Evolutionary conservation across 2,329 filamentous ascomycete genomes (phyloP), one percentile per base, ranked within the genome.

Genomic region (Neobulgaria alba): DNA sequence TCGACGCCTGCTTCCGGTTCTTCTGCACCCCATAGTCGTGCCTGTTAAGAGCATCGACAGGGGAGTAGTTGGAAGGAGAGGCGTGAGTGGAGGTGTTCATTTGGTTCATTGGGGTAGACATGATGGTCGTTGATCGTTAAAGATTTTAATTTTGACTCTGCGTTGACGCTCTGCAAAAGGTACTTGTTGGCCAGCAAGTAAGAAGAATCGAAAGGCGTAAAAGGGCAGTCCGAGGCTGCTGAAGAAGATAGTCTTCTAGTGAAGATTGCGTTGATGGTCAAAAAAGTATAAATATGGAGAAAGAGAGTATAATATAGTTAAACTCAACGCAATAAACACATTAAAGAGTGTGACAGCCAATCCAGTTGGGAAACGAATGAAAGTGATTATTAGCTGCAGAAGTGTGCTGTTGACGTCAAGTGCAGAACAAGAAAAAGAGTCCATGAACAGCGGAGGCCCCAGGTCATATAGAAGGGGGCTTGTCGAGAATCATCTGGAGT

Each of bases 1-100:
- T 83, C 45, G 82, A 79, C 16, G 77, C 73, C 47, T 73, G 65
- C 67, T 83, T 85, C 47, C 80, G 73, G 59, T 71, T 76, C 65
- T 85, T 83, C 44, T 68, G 66, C 57, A 80, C 67, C 40, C 75
- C 70, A 53, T 73, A 76, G 15, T 75, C 73, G 48, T 77, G 73
- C 47, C 73, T 71, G 46, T 73, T 69, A 55, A 74, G 66, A 47
- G 63, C 65, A 56, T 78, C 75, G 41, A 69, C 69, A 16, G 67
- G 49, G 33, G 52, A 49, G 45, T 57, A 57, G 47, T 44, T 52
- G 34, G 57, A 49, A 29, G 44, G 51, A 15, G 47, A 53, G 49
- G 53, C 50, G 42, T 55, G 53, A 43, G 49, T 45, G 9, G 55
- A 50, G 43, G 54, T 60, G 38, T 59, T 60, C 57, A 60, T 59